A percentile compares a stretch with the other conserved stretches of the same genome.
phyloP scores from a whole-genome alignment of 192 early-diverging fungal genomes.

The Coemansia sp. region DNA sequence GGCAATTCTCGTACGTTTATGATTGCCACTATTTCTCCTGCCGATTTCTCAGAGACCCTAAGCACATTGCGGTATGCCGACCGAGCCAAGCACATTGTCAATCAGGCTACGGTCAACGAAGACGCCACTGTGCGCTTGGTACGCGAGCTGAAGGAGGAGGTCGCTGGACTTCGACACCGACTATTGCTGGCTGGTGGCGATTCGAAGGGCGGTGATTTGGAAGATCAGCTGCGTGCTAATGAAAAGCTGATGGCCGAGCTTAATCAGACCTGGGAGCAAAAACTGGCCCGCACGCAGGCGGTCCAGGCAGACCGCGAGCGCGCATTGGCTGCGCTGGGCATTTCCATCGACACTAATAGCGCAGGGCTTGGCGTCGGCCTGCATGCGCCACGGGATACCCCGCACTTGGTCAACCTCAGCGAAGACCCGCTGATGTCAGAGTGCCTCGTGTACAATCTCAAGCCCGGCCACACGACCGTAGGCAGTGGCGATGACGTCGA shows the following conservation, averaged over 20 bases:
- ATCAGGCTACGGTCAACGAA: conserved; percentile 90
- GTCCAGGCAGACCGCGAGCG: conserved; percentile 75
- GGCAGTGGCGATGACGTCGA: conserved; percentile 56
- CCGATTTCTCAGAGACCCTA: conserved; percentile 75
- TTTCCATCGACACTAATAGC: conserved; percentile 68
- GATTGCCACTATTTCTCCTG: conserved; percentile 79
- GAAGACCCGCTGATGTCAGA: conserved; percentile 90
- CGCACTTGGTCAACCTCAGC: conserved; percentile 88
- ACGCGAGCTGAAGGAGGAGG: conserved; percentile 81
- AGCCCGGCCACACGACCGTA: conserved; percentile 71
- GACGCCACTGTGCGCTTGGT: conserved; percentile 78
- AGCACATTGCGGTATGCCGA: conserved; percentile 90
- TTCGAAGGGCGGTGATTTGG: conserved; percentile 47
- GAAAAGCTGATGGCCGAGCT: conserved; percentile 88
- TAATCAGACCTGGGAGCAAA: conserved; percentile 85
- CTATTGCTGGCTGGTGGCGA: conserved; percentile 52
- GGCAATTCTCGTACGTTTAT: conserved; percentile 85
- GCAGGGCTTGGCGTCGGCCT: conserved; percentile 65
- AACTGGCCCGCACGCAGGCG: conserved; percentile 68
- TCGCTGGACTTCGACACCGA: conserved; percentile 64
- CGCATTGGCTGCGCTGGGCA: conserved; percentile 78
- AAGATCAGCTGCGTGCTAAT: conserved; percentile 78
- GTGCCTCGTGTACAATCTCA: conserved; percentile 87
- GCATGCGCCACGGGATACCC: conserved; percentile 73
- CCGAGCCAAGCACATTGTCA: conserved; percentile 89